Percentiles rank a stretch among this genome's conserved stretches.
Conservation (phyloP, 306 rosid genomes). For the Dalbergia oliveri region DNA sequence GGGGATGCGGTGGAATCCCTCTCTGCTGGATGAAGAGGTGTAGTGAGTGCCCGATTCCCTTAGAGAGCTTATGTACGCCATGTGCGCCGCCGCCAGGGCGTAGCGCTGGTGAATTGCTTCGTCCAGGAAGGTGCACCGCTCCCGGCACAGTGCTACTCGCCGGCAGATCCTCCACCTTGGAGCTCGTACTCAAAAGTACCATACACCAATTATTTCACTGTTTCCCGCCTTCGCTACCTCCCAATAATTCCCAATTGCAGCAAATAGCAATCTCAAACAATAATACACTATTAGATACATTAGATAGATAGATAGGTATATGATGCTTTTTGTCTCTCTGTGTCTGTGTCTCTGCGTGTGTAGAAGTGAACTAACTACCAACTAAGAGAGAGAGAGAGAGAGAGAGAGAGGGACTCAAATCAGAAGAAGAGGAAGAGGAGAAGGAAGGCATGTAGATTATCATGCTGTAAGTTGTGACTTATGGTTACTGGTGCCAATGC, state of each 20-base stretch:
- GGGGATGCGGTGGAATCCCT: slow-evolving; percentile 49
- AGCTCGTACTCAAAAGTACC: slow-evolving; percentile 71
- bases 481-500: neutral
- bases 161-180: slow-evolving; percentile 91
- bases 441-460: too few relatives aligned
- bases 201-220: neutral
- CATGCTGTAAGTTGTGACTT: neutral
- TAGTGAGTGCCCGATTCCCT: slow-evolving; percentile 67
- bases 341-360: neutral
- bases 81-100: slow-evolving; percentile 77
- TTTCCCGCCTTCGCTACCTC: too few relatives aligned
- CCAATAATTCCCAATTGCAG: too few relatives aligned
- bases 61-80: slow-evolving; percentile 80
- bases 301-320: too few relatives aligned
- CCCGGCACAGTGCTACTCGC: slow-evolving; percentile 93
- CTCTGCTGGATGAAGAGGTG: slow-evolving; percentile 61
- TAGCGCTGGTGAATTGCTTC: slow-evolving; percentile 85
- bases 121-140: slow-evolving; percentile 71
- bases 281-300: too few relatives aligned
- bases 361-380: neutral
- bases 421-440: too few relatives aligned
- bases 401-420: too few relatives aligned
- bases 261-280: neutral
- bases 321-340: neutral
- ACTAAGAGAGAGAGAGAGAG: neutral